Evolutionary conservation across 2,329 filamentous ascomycete genomes (phyloP), one percentile per base, ranked within the genome.

Genomic region (Xylaria sp.): DNA sequence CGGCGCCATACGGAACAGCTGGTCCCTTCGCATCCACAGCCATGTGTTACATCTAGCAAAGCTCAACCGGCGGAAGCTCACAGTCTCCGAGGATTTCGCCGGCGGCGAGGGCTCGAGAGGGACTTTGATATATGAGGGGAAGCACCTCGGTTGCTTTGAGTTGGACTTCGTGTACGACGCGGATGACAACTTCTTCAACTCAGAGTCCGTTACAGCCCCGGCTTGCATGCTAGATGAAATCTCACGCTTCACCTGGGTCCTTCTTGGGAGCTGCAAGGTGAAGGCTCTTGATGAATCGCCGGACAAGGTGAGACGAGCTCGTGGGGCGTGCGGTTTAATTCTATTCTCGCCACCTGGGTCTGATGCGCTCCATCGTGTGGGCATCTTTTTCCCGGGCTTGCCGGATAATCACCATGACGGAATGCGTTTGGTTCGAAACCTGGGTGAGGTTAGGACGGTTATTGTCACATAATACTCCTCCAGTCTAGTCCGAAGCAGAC

Each of bases 181-280:
- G 32, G 52, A 56, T 34, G 52, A 56, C 15, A 56, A 56, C 32
- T 20, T 10, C n/a, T 56, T 37, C 52, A 56, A 56, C 18, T 20
- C 18, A 18, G 52, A 56, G 15, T 56, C 32, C 4, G 9, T 56
- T 10, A 39, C 15, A 23, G 52, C 13, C 12, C 52, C 52, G 1
- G 52, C 52, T 10, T 56, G 32, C 34, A 56, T 56, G 52, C 52
- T 56, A 7, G 52, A 56, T 56, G 52, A 56, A 34, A 56, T 56
- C 7, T 56, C 52, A 34, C 34, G 52, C 32, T 56, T 56, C n/a
- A 8, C 9, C 6, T 56, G 52, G 52, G 52, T 56, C 32, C 52
- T 56, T 15, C 52, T 56, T 7, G 52, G 52, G 52, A 56, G 32
- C 32, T 56, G 52, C 18, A 56, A 56, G 10, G 52, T 56, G 52